Base-by-base conservation (phyloP, 495 filamentous ascomycete genomes). In the Talaromyces trachyspermus region DNA sequence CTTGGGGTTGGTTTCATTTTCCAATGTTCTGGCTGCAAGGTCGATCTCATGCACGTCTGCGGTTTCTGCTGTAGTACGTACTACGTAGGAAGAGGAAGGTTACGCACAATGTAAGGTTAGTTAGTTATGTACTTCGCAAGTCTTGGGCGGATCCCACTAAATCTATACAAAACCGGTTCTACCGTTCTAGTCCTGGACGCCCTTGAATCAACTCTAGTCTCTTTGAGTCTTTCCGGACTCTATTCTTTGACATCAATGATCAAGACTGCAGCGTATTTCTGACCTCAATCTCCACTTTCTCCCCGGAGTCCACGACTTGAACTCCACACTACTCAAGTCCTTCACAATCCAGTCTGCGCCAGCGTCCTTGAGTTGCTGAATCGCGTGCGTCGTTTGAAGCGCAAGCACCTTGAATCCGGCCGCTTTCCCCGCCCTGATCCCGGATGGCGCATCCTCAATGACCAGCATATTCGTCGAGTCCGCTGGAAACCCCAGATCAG, bases 381-480 rank as follows among this genome's bases (percentile, higher is more conserved):
- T 67, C 17, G 78, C 76, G 64, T 98, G 91, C 38, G 86, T 90
- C 33, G 91, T 96, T 38, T 84, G 81, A 25, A 98, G 62, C n/a
- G 82, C 90, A 35, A 95, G 65, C 4, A 98, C 92, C 59, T 80
- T 81, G 67, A 88, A 97, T 2, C 88, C 88, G 2, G 92, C 91
- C 1, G 81, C 86, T 65, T 92, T 95, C 18, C 92, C 91, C 15
- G 90, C 83, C 41, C 65, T 69, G 51, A 96, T 90, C 2, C 92
- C 92, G n/a, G 90, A 89, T 0, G 92, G 91, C 40, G 86, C 84
- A 65, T 98, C 92, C 63, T 98, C 92, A 5, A 98, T 64, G 26
- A 98, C 91, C 14, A 96, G 68, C 15, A 92, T 68, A 11, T 74
- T 64, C 10, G 62, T 62, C 1, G 72, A 68, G n/a, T 71, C 59